Conservation (phyloP, 2,329 filamentous ascomycete species). For the Alternaria sp. region DNA sequence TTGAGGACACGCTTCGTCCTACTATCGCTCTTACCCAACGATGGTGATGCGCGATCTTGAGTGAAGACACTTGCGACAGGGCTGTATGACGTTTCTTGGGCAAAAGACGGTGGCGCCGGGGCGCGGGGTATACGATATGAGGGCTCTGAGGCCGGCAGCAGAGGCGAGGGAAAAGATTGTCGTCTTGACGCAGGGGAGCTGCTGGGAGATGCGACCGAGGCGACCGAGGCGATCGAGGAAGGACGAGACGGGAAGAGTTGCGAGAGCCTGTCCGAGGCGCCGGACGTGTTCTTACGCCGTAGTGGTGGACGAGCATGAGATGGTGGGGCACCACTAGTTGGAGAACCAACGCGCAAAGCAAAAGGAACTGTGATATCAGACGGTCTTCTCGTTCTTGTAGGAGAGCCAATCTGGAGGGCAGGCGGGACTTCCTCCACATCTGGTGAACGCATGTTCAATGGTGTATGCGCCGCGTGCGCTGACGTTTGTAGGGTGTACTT, state of each 20-base stretch:
- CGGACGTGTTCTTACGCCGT: constrained; percentile 40
- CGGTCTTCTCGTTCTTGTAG: constrained; percentile 27
- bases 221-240: constrained; percentile 34
- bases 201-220: constrained; percentile 33
- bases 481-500: neutral
- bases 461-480: constrained; percentile 3
- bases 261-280: constrained; percentile 45
- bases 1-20: constrained; percentile 44
- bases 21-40: constrained; percentile 28
- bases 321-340: constrained; percentile 25
- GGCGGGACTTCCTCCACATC: constrained; percentile 43
- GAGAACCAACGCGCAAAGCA: constrained; percentile 44
- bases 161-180: constrained; percentile 43
- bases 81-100: constrained; percentile 43
- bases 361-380: constrained; percentile 36
- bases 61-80: constrained; percentile 32
- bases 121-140: constrained; percentile 42
- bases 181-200: constrained; percentile 32
- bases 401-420: constrained; percentile 43
- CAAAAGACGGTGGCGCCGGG: constrained; percentile 44
- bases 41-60: constrained; percentile 23
- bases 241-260: constrained; percentile 50
- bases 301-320: constrained; percentile 35
- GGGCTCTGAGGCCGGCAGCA: constrained; percentile 38
- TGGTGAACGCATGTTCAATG: constrained; percentile 1